Evolutionary conservation across 2,329 filamentous ascomycete species (phyloP).

Genomic region (Curvularia sp.): DNA sequence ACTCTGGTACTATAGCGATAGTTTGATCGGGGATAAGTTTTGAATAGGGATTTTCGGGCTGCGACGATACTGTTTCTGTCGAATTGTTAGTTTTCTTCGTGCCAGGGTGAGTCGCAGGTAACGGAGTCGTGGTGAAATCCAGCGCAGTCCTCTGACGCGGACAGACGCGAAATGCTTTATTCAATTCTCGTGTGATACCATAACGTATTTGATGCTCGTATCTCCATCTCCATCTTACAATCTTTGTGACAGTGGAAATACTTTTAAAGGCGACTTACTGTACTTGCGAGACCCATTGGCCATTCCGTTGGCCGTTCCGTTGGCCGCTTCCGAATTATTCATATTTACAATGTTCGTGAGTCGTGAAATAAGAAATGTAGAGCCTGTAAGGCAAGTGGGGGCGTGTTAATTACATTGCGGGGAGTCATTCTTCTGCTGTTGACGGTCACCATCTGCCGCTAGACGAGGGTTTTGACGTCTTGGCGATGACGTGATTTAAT

Average conservation of each 20-base stretch:
- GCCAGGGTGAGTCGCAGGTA: neutral
- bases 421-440: slow-evolving; percentile 36
- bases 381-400: slow-evolving; percentile 22
- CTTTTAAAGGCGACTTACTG: slow-evolving; percentile 16
- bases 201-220: neutral
- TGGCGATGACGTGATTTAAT: slow-evolving; percentile 43
- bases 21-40: slow-evolving; percentile 86
- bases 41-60: slow-evolving; percentile 92
- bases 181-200: neutral
- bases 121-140: neutral
- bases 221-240: neutral
- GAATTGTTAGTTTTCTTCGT: slow-evolving; percentile 27
- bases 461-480: slow-evolving; percentile 32
- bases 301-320: slow-evolving; percentile 12
- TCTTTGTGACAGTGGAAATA: slow-evolving; percentile 13
- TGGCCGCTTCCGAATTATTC: slow-evolving; percentile 24
- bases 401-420: slow-evolving; percentile 31
- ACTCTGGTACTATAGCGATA: slow-evolving; percentile 84
- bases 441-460: slow-evolving; percentile 35
- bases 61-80: slow-evolving; percentile 56
- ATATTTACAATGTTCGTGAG: slow-evolving; percentile 23
- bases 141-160: neutral
- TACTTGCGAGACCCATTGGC: slow-evolving; percentile 34
- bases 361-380: slow-evolving; percentile 14
- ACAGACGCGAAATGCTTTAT: neutral